Evolutionary conservation across 306 rosid species (phyloP), one percentile per base, ranked within the genome.

Genomic region (Castanospermum australe): DNA sequence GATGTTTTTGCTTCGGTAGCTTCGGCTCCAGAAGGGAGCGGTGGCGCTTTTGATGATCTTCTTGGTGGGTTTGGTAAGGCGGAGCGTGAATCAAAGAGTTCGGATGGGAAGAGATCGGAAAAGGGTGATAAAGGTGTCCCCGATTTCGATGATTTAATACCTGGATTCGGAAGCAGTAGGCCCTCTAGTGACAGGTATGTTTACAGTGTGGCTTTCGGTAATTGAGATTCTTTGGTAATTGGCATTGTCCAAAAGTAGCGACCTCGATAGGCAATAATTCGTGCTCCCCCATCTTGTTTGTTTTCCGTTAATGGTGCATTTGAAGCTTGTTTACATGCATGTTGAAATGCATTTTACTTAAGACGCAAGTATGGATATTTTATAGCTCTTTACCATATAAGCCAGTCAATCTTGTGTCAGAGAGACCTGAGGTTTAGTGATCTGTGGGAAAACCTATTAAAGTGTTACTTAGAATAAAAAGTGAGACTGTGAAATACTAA

Each of bases 41-140:
- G 36, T 25, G n/a, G 86, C 28, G 90, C 89, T n/a, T 87, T 95
- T 45, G 99, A 95, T 52, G 96, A 91, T 75, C 91, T 95, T 78
- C 94, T 91, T 10, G 97, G 88, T 1, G 91, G 96, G 10, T 91
- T 95, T 72, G 89, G 92, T 18, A 86, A 85, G 83, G 50, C 87
- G 6, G 87, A 87, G 83, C 83, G 83, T 15, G 76, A 75, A 21
- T 41, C 84, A 28, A 88, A 83, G 87, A 80, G 86, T 78, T 73
- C 78, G 28, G 72, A 76, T 33, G 77, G 72, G 7, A 83, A 54
- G 83, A 73, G 78, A 77, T 36, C 83, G 76, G 93, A 76, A 35
- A 88, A 83, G 82, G 75, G 66, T 15, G 90, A 79, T 39, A 87
- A 77, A 83, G 83, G 73, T 33, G 84, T 17, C 39, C 71, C 84